These are phyloP conservation scores for Chaetomiaceae sp. DNA, from an alignment of 2,329 filamentous ascomycete species.

Conservation along the genomic window DNA sequence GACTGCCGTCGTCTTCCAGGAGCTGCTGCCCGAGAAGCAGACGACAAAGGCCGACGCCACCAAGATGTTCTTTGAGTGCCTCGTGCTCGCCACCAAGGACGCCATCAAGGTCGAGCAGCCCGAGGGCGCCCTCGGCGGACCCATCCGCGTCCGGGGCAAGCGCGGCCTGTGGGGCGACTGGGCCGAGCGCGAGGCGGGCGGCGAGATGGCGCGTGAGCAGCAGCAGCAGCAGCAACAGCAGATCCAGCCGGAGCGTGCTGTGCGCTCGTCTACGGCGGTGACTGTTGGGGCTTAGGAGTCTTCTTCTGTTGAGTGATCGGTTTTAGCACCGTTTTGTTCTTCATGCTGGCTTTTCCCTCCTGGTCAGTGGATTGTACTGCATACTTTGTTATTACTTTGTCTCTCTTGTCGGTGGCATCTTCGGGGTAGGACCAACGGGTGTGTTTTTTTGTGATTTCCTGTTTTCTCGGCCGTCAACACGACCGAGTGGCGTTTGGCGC, in stretches of 20 bases:
- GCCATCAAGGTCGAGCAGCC: slow-evolving; percentile 94
- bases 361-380: slow-evolving; percentile 9
- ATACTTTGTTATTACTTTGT: slow-evolving; percentile 4
- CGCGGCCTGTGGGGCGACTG: slow-evolving; percentile 94
- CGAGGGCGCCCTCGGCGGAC: slow-evolving; percentile 63
- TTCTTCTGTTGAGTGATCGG: not conserved
- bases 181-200: slow-evolving; percentile 72
- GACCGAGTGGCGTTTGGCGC: slow-evolving; percentile 23
- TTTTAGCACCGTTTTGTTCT: not conserved
- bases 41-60: slow-evolving; percentile 88
- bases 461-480: slow-evolving; percentile 15
- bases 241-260: slow-evolving; percentile 28
- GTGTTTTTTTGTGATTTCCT: slow-evolving; percentile 4
- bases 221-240: slow-evolving; percentile 32
- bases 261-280: slow-evolving; percentile 21
- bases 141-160: slow-evolving; percentile 82
- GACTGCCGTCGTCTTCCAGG: slow-evolving; percentile 78
- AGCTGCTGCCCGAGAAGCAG: slow-evolving; percentile 73
- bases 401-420: slow-evolving; percentile 5
- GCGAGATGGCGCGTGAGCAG: slow-evolving; percentile 49
- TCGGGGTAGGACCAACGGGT: not conserved
- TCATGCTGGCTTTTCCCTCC: slow-evolving; percentile 3
- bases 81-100: slow-evolving; percentile 95
- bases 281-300: slow-evolving; percentile 19
- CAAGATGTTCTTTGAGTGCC: slow-evolving; percentile 98